Base-by-base conservation (phyloP, 2,329 filamentous ascomycete genomes). In the Hypoxylon rubiginosum region DNA sequence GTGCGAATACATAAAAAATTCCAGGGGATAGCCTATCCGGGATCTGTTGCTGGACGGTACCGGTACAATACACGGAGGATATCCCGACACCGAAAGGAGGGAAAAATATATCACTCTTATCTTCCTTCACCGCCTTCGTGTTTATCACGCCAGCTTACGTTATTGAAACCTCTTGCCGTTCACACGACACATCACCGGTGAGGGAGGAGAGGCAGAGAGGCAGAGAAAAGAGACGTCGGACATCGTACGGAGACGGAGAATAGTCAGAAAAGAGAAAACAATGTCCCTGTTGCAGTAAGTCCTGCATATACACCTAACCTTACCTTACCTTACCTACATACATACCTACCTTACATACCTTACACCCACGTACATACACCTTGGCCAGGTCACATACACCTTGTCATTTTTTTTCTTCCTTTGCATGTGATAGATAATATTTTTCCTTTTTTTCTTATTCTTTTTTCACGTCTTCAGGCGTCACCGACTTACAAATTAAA, bases 231-330 rank as follows among this genome's bases (percentile, higher is more conserved):
- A 56, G 24, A 41, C 36, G 39, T 58, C 46, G 52, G 57, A 32
- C 50, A 32, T 32, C 51, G 46, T 32, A 60, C 53, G 50, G 54
- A 54, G 43, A 41, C 34, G 34, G 34, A 36, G 34, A 36, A 11
- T 15, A 36, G 11, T n/a, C n/a, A 28, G 7, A 28, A 28, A 28
- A 28, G 26, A 34, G 13, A 1, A 43, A 6, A 43, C 6, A 36
- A 68, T 70, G 58, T 68, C 64, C 48, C 52, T 70, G 48, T 36
- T 68, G 63, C 64, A 61, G 64, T 68, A 56, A 67, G 65, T 68
- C 43, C 36, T 43, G 51, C 63, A 62, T 66, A 58, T 30, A 32
- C 56, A 41, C 39, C 30, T 28, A 26, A 32, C 45, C 53, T 24
- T 58, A 62, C 51, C 45, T 45, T 34, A 26, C 26, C 59, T 52